Evolutionary conservation across 176 grass and related monocot genomes (phyloP).

Genomic region (Secale cereale): DNA sequence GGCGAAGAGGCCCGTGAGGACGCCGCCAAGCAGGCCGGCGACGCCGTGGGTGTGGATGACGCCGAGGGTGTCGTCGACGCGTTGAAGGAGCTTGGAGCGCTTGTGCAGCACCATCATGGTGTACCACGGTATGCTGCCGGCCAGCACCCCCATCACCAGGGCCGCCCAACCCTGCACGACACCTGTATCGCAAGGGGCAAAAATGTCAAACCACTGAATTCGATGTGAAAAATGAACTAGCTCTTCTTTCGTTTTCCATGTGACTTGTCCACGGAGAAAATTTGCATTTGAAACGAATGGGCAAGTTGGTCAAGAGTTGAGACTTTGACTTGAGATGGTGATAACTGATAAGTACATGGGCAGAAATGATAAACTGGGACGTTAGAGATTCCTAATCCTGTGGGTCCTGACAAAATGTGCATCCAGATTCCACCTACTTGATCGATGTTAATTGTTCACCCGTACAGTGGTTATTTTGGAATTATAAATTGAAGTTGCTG

Average conservation of each 20-base stretch:
- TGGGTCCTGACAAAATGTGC: neutral
- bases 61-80: constrained; percentile 68
- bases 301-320: no score
- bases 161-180: constrained; percentile 74
- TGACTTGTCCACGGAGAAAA: neutral
- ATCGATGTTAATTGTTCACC: neutral
- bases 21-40: constrained; percentile 52
- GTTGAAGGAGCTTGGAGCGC: constrained; percentile 36
- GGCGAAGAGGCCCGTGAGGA: constrained; percentile 46
- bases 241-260: neutral
- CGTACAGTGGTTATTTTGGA: no score
- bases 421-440: neutral
- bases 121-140: constrained; percentile 74
- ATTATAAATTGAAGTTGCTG: no score
- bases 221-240: no score
- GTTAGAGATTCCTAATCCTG: neutral
- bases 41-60: constrained; percentile 75
- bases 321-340: constrained; percentile 23
- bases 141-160: constrained; percentile 56
- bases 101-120: constrained; percentile 88
- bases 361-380: neutral
- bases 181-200: neutral
- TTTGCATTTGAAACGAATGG: neutral
- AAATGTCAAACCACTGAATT: neutral
- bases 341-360: neutral